Conservation (phyloP, 305 asterid species). For the Fraxinus ornus region DNA sequence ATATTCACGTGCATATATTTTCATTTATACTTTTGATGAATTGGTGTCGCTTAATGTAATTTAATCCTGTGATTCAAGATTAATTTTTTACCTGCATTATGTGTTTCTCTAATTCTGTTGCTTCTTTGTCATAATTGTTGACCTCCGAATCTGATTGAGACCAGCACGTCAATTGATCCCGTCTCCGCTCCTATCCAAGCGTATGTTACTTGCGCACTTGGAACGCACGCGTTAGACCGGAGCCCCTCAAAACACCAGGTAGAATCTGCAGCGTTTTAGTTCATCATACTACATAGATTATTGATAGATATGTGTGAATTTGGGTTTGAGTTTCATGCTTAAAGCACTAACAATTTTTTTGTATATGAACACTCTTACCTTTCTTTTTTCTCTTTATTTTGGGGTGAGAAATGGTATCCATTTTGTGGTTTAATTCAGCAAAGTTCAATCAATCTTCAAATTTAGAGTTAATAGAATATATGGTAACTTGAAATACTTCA, state of each 20-base stretch:
- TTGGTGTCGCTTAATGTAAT: background rate
- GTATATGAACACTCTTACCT: background rate
- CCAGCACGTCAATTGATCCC: background rate
- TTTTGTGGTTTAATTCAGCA: background rate
- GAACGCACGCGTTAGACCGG: background rate
- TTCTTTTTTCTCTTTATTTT: background rate
- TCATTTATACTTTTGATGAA: background rate
- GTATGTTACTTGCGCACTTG: background rate
- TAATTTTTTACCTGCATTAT: background rate
- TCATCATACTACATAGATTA: background rate
- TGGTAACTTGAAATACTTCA: background rate
- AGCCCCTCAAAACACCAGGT: background rate
- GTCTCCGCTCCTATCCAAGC: background rate
- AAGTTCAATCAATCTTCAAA: background rate
- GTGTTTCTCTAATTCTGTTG: background rate
- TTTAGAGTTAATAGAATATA: background rate
- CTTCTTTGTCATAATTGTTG: background rate
- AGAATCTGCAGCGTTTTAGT: background rate
- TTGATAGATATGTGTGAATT: background rate
- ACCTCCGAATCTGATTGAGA: background rate
- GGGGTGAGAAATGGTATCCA: background rate
- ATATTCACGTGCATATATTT: background rate
- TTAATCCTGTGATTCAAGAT: background rate
- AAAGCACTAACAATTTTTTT: background rate
- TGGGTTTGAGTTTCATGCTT: background rate